phyloP scores from a whole-genome alignment of 148 eudicot species.

The Dianthus caryophyllus region DNA sequence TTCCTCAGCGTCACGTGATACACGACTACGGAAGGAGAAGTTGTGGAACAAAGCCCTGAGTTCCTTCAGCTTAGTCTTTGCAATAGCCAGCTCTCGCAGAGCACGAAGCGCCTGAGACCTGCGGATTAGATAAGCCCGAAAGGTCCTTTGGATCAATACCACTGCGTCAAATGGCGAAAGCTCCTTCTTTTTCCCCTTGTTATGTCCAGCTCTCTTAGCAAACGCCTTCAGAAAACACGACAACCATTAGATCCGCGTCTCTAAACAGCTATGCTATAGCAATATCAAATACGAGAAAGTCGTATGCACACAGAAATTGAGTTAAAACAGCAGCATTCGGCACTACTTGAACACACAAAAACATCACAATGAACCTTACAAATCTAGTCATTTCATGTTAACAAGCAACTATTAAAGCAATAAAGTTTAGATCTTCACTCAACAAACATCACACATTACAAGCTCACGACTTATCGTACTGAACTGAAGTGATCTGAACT shows the following conservation, averaged over 20 bases:
- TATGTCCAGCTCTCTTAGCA: conserved; percentile 53
- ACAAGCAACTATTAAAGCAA: neutral
- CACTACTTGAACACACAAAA: neutral
- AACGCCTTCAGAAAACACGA: conserved; percentile 47
- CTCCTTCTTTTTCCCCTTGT: conserved; percentile 71
- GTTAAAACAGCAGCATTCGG: neutral
- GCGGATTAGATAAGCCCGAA: conserved; percentile 69
- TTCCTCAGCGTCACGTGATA: conserved; percentile 78
- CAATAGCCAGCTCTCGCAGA: conserved; percentile 79
- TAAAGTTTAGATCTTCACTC: neutral
- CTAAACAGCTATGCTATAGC: neutral
- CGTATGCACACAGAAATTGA: neutral
- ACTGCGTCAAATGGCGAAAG: conserved; percentile 83
- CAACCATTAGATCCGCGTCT: neutral
- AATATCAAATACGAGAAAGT: neutral
- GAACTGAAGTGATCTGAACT: no score
- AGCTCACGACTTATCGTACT: no score
- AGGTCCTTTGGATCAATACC: conserved; percentile 60
- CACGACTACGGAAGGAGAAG: conserved; percentile 68
- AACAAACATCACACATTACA: neutral
- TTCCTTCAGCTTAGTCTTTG: conserved; percentile 85
- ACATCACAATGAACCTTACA: no score
- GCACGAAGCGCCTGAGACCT: conserved; percentile 87
- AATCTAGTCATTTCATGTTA: no score
- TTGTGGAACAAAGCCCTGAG: conserved; percentile 77